phyloP scores from a whole-genome alignment of 2,329 filamentous ascomycete species.

The Herpomyces periplanetae region DNA sequence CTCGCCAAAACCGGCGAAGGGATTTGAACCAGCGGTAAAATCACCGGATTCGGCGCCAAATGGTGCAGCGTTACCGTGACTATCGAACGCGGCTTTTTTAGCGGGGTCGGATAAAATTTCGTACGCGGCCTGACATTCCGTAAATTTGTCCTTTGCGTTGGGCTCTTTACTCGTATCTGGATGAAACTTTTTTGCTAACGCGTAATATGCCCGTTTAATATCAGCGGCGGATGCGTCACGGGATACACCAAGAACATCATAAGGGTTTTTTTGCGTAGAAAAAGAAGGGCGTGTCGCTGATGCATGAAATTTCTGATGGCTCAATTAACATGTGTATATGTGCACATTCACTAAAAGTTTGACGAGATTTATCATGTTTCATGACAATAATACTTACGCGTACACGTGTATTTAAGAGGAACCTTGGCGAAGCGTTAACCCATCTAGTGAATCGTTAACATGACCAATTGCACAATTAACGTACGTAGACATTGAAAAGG shows the following conservation, averaged over 20 bases:
- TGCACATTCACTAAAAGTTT: too few species aligned
- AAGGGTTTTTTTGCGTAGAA: constrained; percentile 33
- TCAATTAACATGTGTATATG: too few species aligned
- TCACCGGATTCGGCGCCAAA: constrained; percentile 16
- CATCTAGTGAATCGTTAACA: too few species aligned
- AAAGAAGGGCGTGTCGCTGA: constrained; percentile 12
- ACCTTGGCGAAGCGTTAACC: too few species aligned
- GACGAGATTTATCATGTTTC: too few species aligned
- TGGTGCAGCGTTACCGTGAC: constrained; percentile 41
- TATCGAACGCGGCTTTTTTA: constrained; percentile 69
- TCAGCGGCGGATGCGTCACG: constrained; percentile 45
- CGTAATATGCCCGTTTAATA: constrained; percentile 96
- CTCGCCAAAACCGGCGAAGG: constrained; percentile 18
- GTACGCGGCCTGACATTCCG: constrained; percentile 69
- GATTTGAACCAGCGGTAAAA: constrained; percentile 21
- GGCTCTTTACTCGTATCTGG: constrained; percentile 91
- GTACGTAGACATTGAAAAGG: too few species aligned
- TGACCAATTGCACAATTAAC: too few species aligned
- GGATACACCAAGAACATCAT: constrained; percentile 42
- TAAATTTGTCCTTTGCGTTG: constrained; percentile 70
- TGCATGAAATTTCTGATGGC: constrained; percentile 21
- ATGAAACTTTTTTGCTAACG: constrained; percentile 82
- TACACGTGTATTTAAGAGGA: too few species aligned
- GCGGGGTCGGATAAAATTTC: constrained; percentile 67
- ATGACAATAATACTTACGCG: too few species aligned